These are phyloP conservation scores for Mucor circinelloides DNA, from an alignment of 371 early-diverging fungal genomes.

Conservation along the genomic window DNA sequence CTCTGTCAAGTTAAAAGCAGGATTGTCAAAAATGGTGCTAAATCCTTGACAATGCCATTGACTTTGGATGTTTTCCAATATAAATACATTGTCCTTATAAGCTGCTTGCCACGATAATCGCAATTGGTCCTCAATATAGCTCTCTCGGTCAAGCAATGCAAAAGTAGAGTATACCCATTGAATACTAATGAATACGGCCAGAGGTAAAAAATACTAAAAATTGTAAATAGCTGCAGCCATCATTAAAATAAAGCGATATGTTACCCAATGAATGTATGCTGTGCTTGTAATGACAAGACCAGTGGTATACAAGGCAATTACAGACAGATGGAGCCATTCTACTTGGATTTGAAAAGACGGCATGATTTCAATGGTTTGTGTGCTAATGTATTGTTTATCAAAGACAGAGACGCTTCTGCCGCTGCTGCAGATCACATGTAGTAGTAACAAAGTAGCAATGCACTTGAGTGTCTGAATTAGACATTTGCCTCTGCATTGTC, in stretches of 20 bases:
- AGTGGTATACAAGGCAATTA: conserved; percentile 2
- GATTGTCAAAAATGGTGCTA: not conserved
- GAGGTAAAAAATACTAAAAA: conserved; percentile 8
- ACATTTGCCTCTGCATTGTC: too few species aligned
- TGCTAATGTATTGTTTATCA: not conserved
- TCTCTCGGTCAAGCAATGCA: not conserved
- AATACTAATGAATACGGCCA: not conserved
- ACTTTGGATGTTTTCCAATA: conserved; percentile 4
- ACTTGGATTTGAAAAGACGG: not conserved
- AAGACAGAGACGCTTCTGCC: not conserved
- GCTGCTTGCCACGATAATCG: conserved; percentile 9
- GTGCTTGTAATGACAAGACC: not conserved
- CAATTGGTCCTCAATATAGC: conserved; percentile 9
- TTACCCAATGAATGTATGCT: conserved; percentile 10
- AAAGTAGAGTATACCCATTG: conserved; percentile 11
- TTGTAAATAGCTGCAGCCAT: too few species aligned
- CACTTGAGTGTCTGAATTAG: not conserved
- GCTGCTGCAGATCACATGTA: conserved; percentile 1
- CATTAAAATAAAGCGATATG: not conserved
- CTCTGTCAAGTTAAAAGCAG: not conserved
- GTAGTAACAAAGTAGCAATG: not conserved
- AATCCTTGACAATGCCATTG: conserved; percentile 19
- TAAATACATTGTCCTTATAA: not conserved
- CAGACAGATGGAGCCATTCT: conserved; percentile 6
- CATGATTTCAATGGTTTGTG: not conserved